A percentile compares a stretch with the other conserved stretches of the same genome.
Conservation (phyloP, 352 stramenopile species). For the Phytophthora idaei region DNA sequence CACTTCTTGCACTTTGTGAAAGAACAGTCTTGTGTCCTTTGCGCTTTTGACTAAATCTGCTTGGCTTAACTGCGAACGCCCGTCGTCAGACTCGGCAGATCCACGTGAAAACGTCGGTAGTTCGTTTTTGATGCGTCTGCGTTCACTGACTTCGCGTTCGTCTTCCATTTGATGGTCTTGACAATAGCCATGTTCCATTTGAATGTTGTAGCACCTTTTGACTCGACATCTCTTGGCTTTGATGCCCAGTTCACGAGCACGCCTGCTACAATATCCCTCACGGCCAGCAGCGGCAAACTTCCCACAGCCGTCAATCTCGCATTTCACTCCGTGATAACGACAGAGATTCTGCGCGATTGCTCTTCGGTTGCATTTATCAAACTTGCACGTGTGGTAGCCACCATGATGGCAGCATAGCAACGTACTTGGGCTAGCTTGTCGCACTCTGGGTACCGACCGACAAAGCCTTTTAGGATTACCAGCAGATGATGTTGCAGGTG, state of each 20-base stretch:
- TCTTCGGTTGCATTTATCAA: constrained; percentile 1
- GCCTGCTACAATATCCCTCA: not conserved
- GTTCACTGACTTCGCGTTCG: too few relatives aligned
- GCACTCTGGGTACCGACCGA: constrained; percentile 3
- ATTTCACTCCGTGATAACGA: not conserved
- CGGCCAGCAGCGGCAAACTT: not conserved
- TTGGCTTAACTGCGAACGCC: not conserved
- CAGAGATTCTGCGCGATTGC: not conserved
- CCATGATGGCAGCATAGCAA: constrained; percentile 9
- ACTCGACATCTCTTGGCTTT: not conserved
- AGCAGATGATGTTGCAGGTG: not conserved
- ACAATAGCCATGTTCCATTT: not conserved
- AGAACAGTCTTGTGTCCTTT: not conserved
- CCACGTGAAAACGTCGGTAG: not conserved
- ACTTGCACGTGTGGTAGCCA: constrained; percentile 11
- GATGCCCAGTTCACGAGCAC: not conserved
- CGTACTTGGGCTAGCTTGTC: not conserved
- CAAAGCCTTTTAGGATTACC: not conserved
- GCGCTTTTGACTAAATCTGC: not conserved
- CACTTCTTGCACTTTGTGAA: constrained; percentile 1
- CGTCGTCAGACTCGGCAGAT: too few relatives aligned
- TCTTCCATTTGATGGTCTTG: not conserved
- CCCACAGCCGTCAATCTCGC: not conserved
- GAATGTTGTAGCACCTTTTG: not conserved
- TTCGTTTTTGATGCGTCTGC: not conserved